A percentile compares a stretch with the other conserved stretches of the same genome.
Evolutionary conservation across 352 stramenopile species (phyloP).

Genomic region (Pythium scleroteichum): DNA sequence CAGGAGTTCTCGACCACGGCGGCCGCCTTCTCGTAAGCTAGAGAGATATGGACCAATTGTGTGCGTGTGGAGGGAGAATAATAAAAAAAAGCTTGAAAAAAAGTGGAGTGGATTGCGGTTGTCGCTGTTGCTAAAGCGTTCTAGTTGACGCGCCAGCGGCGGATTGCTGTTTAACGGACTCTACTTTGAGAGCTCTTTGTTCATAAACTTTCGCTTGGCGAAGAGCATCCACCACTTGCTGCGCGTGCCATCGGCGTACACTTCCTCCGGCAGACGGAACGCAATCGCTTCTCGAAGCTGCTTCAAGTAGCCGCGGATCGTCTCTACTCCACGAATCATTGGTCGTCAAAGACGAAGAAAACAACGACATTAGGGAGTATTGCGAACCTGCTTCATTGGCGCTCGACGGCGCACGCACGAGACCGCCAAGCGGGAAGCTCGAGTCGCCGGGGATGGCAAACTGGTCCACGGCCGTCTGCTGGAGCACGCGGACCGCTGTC

Average conservation of each 20-base stretch:
- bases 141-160: no score
- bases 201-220: conserved; percentile 95
- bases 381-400: conserved; percentile 71
- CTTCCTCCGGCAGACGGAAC: conserved; percentile 75
- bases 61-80: neutral
- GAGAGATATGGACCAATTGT: conserved; percentile 1
- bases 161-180: no score
- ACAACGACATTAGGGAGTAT: neutral
- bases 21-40: conserved; percentile 59
- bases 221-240: conserved; percentile 96
- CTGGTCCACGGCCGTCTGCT: conserved; percentile 78
- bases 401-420: conserved; percentile 72
- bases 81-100: conserved; percentile 11
- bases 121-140: no score
- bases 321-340: conserved; percentile 43
- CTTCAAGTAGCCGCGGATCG: conserved; percentile 89
- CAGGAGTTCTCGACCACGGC: conserved; percentile 67
- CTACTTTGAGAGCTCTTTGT: conserved; percentile 80
- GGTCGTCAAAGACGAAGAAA: no score
- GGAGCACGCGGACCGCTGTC: conserved; percentile 69
- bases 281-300: conserved; percentile 87
- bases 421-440: conserved; percentile 77
- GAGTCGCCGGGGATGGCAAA: conserved; percentile 89
- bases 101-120: no score
- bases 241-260: conserved; percentile 82